Percentiles rank a stretch among this genome's conserved stretches.
Conservation (phyloP, 1,139 yeast genomes). For the Yamadazyma friedrichii region DNA sequence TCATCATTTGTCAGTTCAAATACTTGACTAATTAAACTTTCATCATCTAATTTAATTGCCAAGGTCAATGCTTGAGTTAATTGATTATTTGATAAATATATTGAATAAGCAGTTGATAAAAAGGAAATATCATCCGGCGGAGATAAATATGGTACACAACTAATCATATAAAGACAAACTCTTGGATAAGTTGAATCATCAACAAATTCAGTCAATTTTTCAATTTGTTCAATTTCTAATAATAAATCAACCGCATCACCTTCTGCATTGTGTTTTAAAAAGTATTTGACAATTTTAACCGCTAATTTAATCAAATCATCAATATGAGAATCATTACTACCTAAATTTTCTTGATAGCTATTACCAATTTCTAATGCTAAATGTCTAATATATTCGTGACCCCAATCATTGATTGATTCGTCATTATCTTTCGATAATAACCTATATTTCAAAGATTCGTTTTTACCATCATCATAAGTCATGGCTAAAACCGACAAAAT, state of each 20-base stretch:
- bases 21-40: slow-evolving; percentile 70
- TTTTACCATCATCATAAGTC: slow-evolving; percentile 86
- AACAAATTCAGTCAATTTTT: slow-evolving; percentile 76
- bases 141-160: slow-evolving; percentile 92
- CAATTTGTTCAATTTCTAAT: slow-evolving; percentile 85
- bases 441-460: slow-evolving; percentile 81
- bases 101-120: slow-evolving; percentile 85
- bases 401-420: slow-evolving; percentile 82
- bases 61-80: slow-evolving; percentile 86
- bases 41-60: slow-evolving; percentile 88
- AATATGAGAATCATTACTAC: slow-evolving; percentile 44
- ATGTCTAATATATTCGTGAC: slow-evolving; percentile 96
- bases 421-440: slow-evolving; percentile 48
- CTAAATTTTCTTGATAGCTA: slow-evolving; percentile 68
- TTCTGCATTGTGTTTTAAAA: slow-evolving; percentile 93
- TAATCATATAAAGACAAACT: slow-evolving; percentile 91
- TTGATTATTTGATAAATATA: slow-evolving; percentile 76
- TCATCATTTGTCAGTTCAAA: slow-evolving; percentile 73
- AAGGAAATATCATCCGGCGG: slow-evolving; percentile 92
- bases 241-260: slow-evolving; percentile 96
- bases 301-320: slow-evolving; percentile 62
- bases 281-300: slow-evolving; percentile 80
- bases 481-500: slow-evolving; percentile 90
- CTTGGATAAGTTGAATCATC: slow-evolving; percentile 83
- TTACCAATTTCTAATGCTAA: slow-evolving; percentile 93